Evolutionary conservation across 2,329 filamentous ascomycete species (phyloP), one percentile per base, ranked within the genome.

Genomic region (Cladosporium austrohemisphaericum): DNA sequence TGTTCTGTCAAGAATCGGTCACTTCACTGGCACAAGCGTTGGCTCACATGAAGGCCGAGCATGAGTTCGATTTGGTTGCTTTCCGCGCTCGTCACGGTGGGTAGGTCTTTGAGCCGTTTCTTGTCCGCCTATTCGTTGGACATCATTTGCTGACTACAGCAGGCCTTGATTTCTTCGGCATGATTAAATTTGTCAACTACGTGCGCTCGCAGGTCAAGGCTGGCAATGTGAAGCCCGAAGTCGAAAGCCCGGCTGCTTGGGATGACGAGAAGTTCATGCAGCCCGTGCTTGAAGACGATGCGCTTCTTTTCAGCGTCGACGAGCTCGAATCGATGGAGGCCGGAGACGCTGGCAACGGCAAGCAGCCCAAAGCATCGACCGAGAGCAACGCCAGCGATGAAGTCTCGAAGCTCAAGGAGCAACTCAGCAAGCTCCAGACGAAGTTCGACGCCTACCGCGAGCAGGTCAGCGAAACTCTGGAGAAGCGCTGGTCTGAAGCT

Each of bases 211-310:
- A 72, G 45, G 67, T 68, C 16, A 55, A 66, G 37, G 65, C 63
- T 25, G 68, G 68, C 7, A 65, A 65, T 33, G 59, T 64, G 3
- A 63, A 65, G 3, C 80, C 81, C 1, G 74, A 78, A 51, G 69
- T 84, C 35, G 82, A 88, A 51, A 75, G 80, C 2, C 72, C 73
- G 28, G 71, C 74, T 2, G 74, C 82, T 20, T 83, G 96, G 54
- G 76, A 82, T n/a, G 81, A 89, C 53, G 92, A 97, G 55, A 77
- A 79, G 56, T 94, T 84, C 63, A 75, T 98, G 51, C 86, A 86
- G 63, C 93, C 93, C 0, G 84, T 90, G 3, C 71, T 98, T 6
- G 85, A 93, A 51, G 89, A 96, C 57, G 93, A 98, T 65, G 87
- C 91, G 3, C 74, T 97, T 46, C 80, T 98, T 25, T 90, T 94